Evolutionary conservation across 2,329 filamentous ascomycete species (phyloP).

Genomic region (Colletotrichum truncatum): DNA sequence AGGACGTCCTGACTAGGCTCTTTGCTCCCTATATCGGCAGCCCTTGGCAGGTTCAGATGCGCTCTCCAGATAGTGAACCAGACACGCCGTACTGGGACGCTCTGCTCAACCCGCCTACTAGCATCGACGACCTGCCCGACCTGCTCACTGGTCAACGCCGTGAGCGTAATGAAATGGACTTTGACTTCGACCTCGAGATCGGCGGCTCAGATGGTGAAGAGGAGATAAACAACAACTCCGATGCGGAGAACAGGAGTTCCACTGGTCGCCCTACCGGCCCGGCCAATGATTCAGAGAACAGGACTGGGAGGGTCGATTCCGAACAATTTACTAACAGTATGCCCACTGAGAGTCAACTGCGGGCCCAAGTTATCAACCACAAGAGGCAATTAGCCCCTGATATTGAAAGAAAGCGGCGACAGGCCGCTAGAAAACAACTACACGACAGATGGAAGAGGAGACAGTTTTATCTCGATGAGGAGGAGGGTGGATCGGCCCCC

Average conservation of each 20-base stretch:
- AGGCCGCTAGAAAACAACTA: constrained; percentile 59
- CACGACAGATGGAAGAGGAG: constrained; percentile 80
- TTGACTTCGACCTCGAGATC: constrained; percentile 27
- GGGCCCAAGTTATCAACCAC: constrained; percentile 46
- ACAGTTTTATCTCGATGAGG: constrained; percentile 85
- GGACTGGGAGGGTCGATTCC: constrained; percentile 32
- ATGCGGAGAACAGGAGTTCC: constrained; percentile 36
- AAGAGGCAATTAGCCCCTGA: constrained; percentile 46
- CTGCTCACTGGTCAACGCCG: constrained; percentile 42
- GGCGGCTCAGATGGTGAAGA: constrained; percentile 34
- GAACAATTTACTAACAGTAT: constrained; percentile 40
- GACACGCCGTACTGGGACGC: constrained; percentile 53
- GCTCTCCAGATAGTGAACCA: constrained; percentile 39
- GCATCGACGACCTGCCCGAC: constrained; percentile 51
- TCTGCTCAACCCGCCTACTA: constrained; percentile 55
- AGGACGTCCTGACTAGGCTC: constrained; percentile 66
- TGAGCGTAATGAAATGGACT: constrained; percentile 32
- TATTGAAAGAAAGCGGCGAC: constrained; percentile 49
- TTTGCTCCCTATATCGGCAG: constrained; percentile 47
- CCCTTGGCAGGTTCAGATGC: constrained; percentile 37
- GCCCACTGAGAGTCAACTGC: constrained; percentile 51
- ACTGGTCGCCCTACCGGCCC: neutral
- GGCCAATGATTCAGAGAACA: constrained; percentile 17
- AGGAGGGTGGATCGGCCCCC: constrained; percentile 77
- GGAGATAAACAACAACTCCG: constrained; percentile 35